A percentile compares a stretch with the other conserved stretches of the same genome.
Evolutionary conservation across 345 rosid species (phyloP).

Genomic region (Nephelium lappaceum): DNA sequence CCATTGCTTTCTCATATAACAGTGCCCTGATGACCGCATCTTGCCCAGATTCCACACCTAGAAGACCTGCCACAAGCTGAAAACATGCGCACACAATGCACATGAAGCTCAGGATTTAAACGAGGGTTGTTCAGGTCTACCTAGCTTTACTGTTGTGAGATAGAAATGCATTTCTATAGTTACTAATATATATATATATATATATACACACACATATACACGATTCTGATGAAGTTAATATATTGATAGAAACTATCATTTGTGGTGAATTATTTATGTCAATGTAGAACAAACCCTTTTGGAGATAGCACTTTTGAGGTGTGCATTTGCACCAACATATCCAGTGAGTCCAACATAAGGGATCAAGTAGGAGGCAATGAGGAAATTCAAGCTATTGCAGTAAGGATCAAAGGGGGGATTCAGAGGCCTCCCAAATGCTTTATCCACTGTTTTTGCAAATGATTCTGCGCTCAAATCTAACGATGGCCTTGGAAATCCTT

Average conservation of each 20-base stretch:
- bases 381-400: slow-evolving; percentile 53
- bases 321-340: slow-evolving; percentile 76
- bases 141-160: too few relatives aligned
- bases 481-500: slow-evolving; percentile 82
- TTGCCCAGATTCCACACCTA: slow-evolving; percentile 81
- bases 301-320: slow-evolving; percentile 44
- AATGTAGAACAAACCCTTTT: slow-evolving; percentile 44
- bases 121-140: too few relatives aligned
- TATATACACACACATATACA: too few relatives aligned
- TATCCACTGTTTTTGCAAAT: slow-evolving; percentile 56
- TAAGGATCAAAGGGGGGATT: slow-evolving; percentile 80
- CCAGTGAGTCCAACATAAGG: slow-evolving; percentile 90
- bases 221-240: too few relatives aligned
- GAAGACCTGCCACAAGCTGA: slow-evolving; percentile 80
- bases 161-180: too few relatives aligned
- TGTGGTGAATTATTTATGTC: neutral
- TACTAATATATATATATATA: too few relatives aligned
- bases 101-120: neutral
- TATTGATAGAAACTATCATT: neutral
- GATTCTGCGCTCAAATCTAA: slow-evolving; percentile 59
- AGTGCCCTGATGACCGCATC: slow-evolving; percentile 73
- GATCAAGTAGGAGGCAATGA: slow-evolving; percentile 67
- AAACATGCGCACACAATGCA: neutral
- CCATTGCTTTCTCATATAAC: slow-evolving; percentile 40
- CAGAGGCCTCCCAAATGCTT: slow-evolving; percentile 52